Evolutionary conservation across 2,329 filamentous ascomycete species (phyloP), one percentile per base, ranked within the genome.

Genomic region (Fusarium solani-melongenae): DNA sequence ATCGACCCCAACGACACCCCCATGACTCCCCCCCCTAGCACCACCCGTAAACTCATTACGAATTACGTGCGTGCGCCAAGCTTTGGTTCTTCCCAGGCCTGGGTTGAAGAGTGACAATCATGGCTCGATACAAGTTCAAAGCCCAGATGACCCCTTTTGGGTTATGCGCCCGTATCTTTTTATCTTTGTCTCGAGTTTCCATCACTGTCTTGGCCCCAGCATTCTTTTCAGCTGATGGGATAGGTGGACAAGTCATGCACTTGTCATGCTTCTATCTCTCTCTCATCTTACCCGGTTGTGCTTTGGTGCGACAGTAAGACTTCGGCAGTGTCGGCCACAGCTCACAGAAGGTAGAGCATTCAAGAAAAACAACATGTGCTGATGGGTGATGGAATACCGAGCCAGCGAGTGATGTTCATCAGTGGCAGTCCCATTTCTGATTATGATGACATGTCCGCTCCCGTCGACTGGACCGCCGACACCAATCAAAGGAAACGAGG

Each of bases 401-500:
- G 51, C 53, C 20, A 46, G 41, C 20, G 41, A 46, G 38, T 41
- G 41, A 46, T 46, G n/a, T 20, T 46, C 41, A 39, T 38, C 36
- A 38, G 36, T 38, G 36, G 36, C 36, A 38, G 36, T 41, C 38
- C 38, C 38, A 14, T 24, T 67, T 70, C 56, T 73, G 70, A 75
- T 75, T 74, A 76, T 76, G 74, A 74, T 77, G 74, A 76, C 74
- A 76, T 75, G 67, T 49, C 55, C 62, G 29, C 41, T 46, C 41
- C 41, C 41, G 41, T 46, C 41, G 22, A 46, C 20, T 46, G 41
- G 41, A 46, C 22, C 27, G 12, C 39, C 53, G 11, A 41, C 36
- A 20, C 74, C 74, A 76, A 76, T 75, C 62, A 76, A 10, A 58
- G 38, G 41, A 61, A 69, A 67, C 61, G 56, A 31, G 46, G 24